Base-by-base conservation (phyloP, 495 filamentous ascomycete genomes). In the Trichoderma asperelloides region DNA sequence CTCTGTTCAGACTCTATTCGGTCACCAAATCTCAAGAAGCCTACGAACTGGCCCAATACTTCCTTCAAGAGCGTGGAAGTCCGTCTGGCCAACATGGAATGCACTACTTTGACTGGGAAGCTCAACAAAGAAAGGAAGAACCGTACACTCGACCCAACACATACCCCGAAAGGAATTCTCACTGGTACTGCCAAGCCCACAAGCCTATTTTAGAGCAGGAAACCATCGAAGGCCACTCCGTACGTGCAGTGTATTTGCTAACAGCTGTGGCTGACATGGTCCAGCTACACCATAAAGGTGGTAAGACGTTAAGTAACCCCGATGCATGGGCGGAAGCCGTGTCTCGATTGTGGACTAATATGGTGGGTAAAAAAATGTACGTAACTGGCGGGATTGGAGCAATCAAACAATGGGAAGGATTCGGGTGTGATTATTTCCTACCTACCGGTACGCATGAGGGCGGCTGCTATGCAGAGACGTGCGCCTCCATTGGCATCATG, bases 391-490 rank as follows among this genome's bases (percentile, higher is more conserved):
- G 85, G 0, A 85, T 88, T 69, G 86, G 85, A 6, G 80, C 84
- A 0, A 80, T 86, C 63, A 78, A 79, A 65, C 83, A 87, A 71
- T 87, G 81, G 82, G 85, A 87, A 73, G 85, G 86, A 0, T 87
- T 88, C 71, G 86, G 84, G 0, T 77, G 82, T 40, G 80, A 84
- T 65, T 87, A 86, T 68, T 86, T 85, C 68, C 71, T 87, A 7
- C 83, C 83, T 6, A 81, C 84, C 23, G 76, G 81, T 2, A 84
- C 80, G 0, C 81, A 86, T 65, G 84, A 87, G 60, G 84, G 84
- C 13, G 85, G 85, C 0, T 88, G 84, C 69, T 87, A 86, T 71
- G 79, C 85, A 16, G 86, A 87, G 72, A 87, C 85, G 6, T 88
- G 85, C 68, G 85, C 85, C 2, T 79, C 78, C 1, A 85, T 87